A percentile compares a stretch with the other conserved stretches of the same genome.
phyloP scores from a whole-genome alignment of 805 yeast genomes.

The Debaryomyces prosopidis region DNA sequence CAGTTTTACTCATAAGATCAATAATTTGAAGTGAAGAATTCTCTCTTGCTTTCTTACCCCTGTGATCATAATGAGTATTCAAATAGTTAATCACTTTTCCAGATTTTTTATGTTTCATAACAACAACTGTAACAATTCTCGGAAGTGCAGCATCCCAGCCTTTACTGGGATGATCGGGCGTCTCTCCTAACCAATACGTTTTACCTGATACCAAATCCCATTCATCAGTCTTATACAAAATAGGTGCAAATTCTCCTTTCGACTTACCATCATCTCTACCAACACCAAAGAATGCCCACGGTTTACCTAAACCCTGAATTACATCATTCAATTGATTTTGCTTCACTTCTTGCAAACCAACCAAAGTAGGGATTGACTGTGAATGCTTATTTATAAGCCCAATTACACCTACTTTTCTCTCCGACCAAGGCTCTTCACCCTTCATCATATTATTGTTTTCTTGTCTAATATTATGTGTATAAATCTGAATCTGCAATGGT shows the following conservation, averaged over 20 bases:
- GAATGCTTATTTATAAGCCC: conserved; percentile 39
- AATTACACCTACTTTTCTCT: conserved; percentile 37
- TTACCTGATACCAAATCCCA: conserved; percentile 23
- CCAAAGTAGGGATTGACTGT: conserved; percentile 34
- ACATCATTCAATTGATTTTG: conserved; percentile 36
- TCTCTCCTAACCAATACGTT: conserved; percentile 28
- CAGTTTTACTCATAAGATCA: conserved; percentile 23
- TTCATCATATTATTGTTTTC: conserved; percentile 30
- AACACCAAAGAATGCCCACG: conserved; percentile 29
- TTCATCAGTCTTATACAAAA: conserved; percentile 20
- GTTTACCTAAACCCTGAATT: conserved; percentile 19
- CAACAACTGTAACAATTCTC: conserved; percentile 39
- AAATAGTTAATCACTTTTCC: conserved; percentile 27
- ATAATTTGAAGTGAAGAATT: conserved; percentile 31
- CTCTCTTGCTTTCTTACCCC: conserved; percentile 31
- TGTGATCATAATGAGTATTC: conserved; percentile 43
- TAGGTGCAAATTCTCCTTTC: conserved; percentile 30
- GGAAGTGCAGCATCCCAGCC: conserved; percentile 51
- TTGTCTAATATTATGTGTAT: conserved; percentile 46
- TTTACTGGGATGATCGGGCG: conserved; percentile 25
- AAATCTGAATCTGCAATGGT: conserved; percentile 19
- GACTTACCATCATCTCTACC: conserved; percentile 31
- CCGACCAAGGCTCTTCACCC: conserved; percentile 48
- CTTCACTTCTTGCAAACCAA: conserved; percentile 41
- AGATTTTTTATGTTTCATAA: conserved; percentile 22